Percentiles rank a stretch among this genome's conserved stretches.
Conservation (phyloP, 2,329 filamentous ascomycete genomes). For the Hymenoscyphus fructigenus region DNA sequence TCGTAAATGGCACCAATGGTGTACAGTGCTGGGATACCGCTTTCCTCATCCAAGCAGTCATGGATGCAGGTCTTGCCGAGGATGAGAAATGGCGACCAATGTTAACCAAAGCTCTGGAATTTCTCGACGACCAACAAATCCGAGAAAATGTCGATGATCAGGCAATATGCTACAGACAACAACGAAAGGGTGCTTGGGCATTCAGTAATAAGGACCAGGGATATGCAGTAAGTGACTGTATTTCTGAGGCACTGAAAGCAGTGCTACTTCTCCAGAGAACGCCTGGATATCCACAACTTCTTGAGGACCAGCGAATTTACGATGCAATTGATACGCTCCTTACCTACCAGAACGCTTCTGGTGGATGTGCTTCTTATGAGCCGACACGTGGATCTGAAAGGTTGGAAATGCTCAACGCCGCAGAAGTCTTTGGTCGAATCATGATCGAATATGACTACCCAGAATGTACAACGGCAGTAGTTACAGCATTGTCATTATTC, state of each 20-base stretch:
- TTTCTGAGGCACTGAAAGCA: constrained; percentile 85
- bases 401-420: constrained; percentile 86
- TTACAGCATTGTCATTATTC: constrained; percentile 85
- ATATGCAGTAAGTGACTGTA: constrained; percentile 93
- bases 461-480: constrained; percentile 93
- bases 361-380: constrained; percentile 90
- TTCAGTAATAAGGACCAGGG: constrained; percentile 93
- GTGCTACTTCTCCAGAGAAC: constrained; percentile 81
- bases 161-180: constrained; percentile 81
- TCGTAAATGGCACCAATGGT: constrained; percentile 96
- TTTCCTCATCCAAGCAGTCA: constrained; percentile 80
- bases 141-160: constrained; percentile 77
- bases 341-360: constrained; percentile 83
- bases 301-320: constrained; percentile 76
- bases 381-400: constrained; percentile 72
- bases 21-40: constrained; percentile 97
- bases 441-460: constrained; percentile 99
- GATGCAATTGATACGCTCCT: constrained; percentile 89
- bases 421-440: constrained; percentile 93
- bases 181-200: constrained; percentile 90
- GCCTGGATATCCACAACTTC: constrained; percentile 68
- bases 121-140: constrained; percentile 89
- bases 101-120: constrained; percentile 78
- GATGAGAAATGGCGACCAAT: constrained; percentile 78
- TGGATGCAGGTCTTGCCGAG: constrained; percentile 75